Conservation (phyloP, 2,329 filamentous ascomycete genomes). For the Penicillium sp. region DNA sequence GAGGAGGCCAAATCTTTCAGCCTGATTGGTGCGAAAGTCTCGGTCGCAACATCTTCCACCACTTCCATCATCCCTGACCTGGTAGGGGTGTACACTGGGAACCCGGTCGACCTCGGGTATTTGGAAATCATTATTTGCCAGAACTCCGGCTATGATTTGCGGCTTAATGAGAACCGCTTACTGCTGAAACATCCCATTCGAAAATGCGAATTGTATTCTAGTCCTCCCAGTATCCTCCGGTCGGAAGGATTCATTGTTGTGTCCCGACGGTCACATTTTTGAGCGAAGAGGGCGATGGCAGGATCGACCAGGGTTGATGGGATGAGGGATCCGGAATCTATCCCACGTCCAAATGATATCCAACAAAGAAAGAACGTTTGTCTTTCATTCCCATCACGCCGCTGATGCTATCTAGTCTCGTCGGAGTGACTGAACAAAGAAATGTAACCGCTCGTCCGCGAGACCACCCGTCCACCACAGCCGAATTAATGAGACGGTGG, state of each 20-base stretch:
- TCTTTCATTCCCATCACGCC: neutral
- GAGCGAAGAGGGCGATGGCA: neutral
- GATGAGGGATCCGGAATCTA: neutral
- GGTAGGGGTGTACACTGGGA: neutral
- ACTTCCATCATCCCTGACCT: slow-evolving; percentile 7
- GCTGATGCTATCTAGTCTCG: neutral
- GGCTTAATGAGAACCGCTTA: neutral
- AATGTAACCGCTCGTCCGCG: neutral
- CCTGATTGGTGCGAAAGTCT: slow-evolving; percentile 22
- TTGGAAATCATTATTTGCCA: neutral
- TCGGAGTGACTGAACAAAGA: neutral
- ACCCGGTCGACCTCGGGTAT: neutral
- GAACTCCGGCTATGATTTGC: neutral
- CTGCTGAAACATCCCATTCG: too few species aligned
- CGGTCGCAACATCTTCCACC: neutral
- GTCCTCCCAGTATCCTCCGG: neutral
- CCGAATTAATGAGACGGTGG: neutral
- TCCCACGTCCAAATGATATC: neutral
- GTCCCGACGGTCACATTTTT: neutral
- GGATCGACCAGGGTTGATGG: neutral
- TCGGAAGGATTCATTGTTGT: neutral
- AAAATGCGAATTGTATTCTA: too few species aligned
- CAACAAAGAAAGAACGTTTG: neutral
- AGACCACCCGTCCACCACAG: neutral
- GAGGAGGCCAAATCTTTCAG: neutral